Evolutionary conservation across 495 filamentous ascomycete genomes (phyloP), one percentile per base, ranked within the genome.

Genomic region (Podospora sp.): DNA sequence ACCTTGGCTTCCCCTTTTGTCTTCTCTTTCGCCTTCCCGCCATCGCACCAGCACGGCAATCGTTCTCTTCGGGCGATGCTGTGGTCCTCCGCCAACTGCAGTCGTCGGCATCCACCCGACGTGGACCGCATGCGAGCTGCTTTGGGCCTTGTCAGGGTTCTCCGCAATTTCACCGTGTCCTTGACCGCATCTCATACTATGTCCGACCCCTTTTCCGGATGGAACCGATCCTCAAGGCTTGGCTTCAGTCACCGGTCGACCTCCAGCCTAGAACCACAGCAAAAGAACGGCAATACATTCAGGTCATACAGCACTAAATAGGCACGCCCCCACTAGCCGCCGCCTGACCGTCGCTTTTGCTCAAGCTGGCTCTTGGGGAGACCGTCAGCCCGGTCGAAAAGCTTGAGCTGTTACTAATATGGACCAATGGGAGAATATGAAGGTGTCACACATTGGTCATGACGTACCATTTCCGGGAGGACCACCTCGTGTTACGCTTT

Each of bases 351-450:
- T 20, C n/a, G n/a, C 35, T 24, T 16, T 22, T 12, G 11, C 50
- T 64, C 62, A 24, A 56, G 20, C 11, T 35, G 62, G 14, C 26
- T 24, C 9, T 55, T 9, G 62, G n/a, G 27, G 22, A 36, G 16
- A 53, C 12, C 18, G 6, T 64, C 49, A 11, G 8, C 29, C 29
- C 29, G 4, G 29, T 33, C 29, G 8, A 33, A 33, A 33, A 6
- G 22, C 27, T 52, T 27, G 35, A 26, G 14, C n/a, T 22, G 35
- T 49, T n/a, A 25, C 33, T 49, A 27, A 50, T 62, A 50, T 35
- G 14, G 21, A 50, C 60, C 73, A 75, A 75, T 75, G 35, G 73
- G 73, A 72, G 63, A 73, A 65, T 67, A 70, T 50, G 60, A 46
- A 53, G 33, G 67, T 71, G 70, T 71, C 65, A 65, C 52, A 40